A percentile compares a stretch with the other conserved stretches of the same genome.
phyloP scores from a whole-genome alignment of 371 early-diverging fungal species.

The Smittium mucronatum region DNA sequence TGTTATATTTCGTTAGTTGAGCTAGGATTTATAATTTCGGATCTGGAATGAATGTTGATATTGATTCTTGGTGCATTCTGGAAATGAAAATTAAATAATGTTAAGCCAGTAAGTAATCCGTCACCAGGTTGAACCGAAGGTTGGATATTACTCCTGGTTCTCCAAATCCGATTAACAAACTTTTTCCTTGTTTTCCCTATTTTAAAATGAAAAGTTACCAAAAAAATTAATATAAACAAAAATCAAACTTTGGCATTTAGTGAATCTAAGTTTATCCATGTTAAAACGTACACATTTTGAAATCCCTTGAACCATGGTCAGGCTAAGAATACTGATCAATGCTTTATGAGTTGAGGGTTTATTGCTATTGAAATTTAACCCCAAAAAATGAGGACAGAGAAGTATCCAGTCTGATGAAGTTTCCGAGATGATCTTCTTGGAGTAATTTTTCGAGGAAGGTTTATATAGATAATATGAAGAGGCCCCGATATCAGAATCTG shows the following conservation, averaged over 20 bases:
- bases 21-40: too few relatives aligned
- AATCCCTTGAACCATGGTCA: too few relatives aligned
- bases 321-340: not conserved
- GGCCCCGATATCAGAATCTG: not conserved
- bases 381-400: not conserved
- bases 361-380: not conserved
- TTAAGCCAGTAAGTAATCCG: too few relatives aligned
- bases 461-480: not conserved
- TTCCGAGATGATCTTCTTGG: not conserved
- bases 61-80: too few relatives aligned
- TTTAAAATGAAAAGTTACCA: not conserved
- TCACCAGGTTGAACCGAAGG: too few relatives aligned
- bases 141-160: not conserved
- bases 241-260: too few relatives aligned
- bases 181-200: not conserved
- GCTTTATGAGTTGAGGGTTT: not conserved
- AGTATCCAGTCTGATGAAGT: not conserved
- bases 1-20: too few relatives aligned
- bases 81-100: too few relatives aligned
- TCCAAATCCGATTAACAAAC: not conserved
- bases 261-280: not conserved
- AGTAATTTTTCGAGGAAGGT: not conserved
- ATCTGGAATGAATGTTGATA: too few relatives aligned
- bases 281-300: not conserved
- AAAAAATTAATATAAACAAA: too few relatives aligned